Percentiles rank a stretch among this genome's conserved stretches.
Evolutionary conservation across 1,139 yeast genomes (phyloP).

Genomic region (Yamadazyma buinensis): DNA sequence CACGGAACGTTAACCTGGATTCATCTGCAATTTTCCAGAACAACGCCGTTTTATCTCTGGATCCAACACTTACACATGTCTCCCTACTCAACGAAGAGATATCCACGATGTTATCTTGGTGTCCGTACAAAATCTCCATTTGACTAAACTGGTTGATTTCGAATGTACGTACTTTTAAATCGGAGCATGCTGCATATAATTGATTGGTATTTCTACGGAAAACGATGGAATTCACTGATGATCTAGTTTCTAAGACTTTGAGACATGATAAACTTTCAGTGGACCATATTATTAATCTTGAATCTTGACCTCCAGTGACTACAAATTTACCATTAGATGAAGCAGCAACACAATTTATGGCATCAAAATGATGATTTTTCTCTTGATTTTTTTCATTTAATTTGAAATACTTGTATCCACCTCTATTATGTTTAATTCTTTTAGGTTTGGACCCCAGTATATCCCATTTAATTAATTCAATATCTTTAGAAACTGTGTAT

Average conservation of each 20-base stretch:
- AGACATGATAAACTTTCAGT: constrained; percentile 71
- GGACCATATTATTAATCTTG: constrained; percentile 80
- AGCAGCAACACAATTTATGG: constrained; percentile 74
- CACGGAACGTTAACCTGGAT: constrained; percentile 87
- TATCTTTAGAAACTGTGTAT: constrained; percentile 82
- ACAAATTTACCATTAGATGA: constrained; percentile 84
- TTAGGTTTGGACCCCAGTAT: constrained; percentile 46
- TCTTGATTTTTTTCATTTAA: constrained; percentile 33
- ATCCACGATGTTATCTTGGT: constrained; percentile 84
- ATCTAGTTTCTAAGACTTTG: constrained; percentile 73
- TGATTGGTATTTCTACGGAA: constrained; percentile 83
- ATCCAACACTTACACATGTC: constrained; percentile 92
- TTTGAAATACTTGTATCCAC: constrained; percentile 47
- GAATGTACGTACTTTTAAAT: constrained; percentile 83
- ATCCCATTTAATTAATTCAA: constrained; percentile 76
- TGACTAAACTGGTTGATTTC: constrained; percentile 84
- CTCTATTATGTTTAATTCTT: constrained; percentile 60
- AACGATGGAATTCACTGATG: constrained; percentile 66
- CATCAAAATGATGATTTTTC: constrained; percentile 68
- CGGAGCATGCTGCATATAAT: constrained; percentile 89
- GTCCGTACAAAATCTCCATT: constrained; percentile 89
- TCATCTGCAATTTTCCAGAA: constrained; percentile 97
- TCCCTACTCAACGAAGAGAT: constrained; percentile 78
- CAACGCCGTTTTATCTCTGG: constrained; percentile 93
- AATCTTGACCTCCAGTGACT: constrained; percentile 88